Conservation (phyloP, 2,329 filamentous ascomycete species). For the Dothideomycetes sp. region DNA sequence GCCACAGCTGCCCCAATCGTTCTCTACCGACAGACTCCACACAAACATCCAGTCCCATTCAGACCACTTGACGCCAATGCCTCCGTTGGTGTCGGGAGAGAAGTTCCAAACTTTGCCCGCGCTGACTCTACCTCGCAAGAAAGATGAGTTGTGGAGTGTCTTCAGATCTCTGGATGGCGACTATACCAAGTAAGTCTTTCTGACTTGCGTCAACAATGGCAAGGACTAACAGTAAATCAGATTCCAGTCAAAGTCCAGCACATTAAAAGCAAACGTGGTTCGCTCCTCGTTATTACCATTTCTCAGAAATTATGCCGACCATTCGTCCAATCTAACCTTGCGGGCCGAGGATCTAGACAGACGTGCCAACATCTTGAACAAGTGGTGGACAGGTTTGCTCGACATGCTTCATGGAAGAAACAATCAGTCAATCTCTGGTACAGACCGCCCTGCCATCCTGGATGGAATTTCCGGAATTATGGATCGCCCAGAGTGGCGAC, state of each 20-base stretch:
- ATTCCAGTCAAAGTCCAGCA: constrained; percentile 64
- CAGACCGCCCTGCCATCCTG: constrained; percentile 72
- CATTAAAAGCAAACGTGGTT: constrained; percentile 67
- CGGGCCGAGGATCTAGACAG: constrained; percentile 76
- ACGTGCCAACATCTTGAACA: constrained; percentile 69
- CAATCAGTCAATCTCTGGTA: constrained; percentile 68
- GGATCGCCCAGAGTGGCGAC: constrained; percentile 80
- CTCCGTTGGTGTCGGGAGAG: constrained; percentile 33
- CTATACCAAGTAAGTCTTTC: constrained; percentile 49
- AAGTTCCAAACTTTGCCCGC: constrained; percentile 26
- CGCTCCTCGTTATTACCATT: constrained; percentile 67
- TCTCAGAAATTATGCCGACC: constrained; percentile 57
- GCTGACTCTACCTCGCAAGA: constrained; percentile 40
- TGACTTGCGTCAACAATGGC: constrained; percentile 12
- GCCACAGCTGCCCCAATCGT: constrained; percentile 38
- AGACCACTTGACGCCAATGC: constrained; percentile 34
- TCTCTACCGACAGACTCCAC: constrained; percentile 40
- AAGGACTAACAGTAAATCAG: constrained; percentile 24
- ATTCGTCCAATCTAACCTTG: constrained; percentile 57
- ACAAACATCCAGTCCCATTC: constrained; percentile 26
- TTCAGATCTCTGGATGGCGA: constrained; percentile 62
- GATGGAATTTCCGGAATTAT: constrained; percentile 75
- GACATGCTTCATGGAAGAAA: constrained; percentile 71
- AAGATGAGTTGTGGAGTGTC: constrained; percentile 60
- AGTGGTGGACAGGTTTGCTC: constrained; percentile 79